phyloP scores from a whole-genome alignment of 2,329 filamentous ascomycete species.

The Fusarium miscanthi region DNA sequence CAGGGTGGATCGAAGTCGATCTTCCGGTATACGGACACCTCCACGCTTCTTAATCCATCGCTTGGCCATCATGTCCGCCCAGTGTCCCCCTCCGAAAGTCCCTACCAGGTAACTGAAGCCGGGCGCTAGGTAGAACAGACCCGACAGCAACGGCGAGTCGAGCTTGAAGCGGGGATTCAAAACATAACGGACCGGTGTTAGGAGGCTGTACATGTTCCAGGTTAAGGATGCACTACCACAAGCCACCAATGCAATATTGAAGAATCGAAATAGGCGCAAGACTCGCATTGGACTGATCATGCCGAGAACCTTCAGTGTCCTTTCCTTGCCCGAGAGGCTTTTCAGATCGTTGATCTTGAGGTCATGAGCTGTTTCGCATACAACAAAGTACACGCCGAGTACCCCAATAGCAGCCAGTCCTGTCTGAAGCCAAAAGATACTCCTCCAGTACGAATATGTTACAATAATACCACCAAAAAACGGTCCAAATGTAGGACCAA shows the following conservation, averaged over 20 bases:
- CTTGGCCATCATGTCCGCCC: conserved; percentile 74
- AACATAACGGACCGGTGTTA: conserved; percentile 76
- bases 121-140: conserved; percentile 79
- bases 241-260: conserved; percentile 71
- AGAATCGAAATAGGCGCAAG: conserved; percentile 72
- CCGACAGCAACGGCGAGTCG: conserved; percentile 72
- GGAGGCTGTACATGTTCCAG: conserved; percentile 76
- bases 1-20: conserved; percentile 70
- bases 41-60: conserved; percentile 69
- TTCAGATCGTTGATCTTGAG: conserved; percentile 71
- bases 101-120: conserved; percentile 76
- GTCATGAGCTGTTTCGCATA: conserved; percentile 79
- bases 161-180: conserved; percentile 80
- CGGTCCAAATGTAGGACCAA: conserved; percentile 76
- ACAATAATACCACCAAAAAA: conserved; percentile 82
- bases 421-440: conserved; percentile 82
- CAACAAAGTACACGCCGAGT: conserved; percentile 70
- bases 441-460: conserved; percentile 77
- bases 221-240: conserved; percentile 72
- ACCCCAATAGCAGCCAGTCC: conserved; percentile 71
- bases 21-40: conserved; percentile 73
- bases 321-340: conserved; percentile 61
- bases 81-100: conserved; percentile 77
- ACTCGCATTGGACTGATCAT: conserved; percentile 76
- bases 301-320: conserved; percentile 64